Conservation (phyloP, 2,329 filamentous ascomycete species). For the Cladorrhinum sp. region DNA sequence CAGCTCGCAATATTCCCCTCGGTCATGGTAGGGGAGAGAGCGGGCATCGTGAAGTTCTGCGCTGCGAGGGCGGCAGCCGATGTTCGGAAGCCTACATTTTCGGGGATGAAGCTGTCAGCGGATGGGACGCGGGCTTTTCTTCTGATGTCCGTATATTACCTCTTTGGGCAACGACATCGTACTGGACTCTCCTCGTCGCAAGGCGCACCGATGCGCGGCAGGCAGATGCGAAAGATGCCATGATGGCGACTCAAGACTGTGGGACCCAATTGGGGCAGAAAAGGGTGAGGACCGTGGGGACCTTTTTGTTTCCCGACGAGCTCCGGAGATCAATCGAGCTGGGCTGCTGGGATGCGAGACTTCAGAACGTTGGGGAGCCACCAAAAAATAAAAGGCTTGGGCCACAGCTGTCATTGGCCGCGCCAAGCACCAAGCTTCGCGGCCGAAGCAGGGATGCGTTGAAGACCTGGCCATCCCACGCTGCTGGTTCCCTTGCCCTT, state of each 20-base stretch:
- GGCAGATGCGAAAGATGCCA: slow-evolving; percentile 65
- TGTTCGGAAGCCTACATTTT: slow-evolving; percentile 58
- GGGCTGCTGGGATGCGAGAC: neutral
- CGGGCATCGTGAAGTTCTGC: slow-evolving; percentile 88
- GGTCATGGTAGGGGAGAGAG: slow-evolving; percentile 89
- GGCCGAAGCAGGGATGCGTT: neutral
- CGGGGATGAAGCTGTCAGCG: slow-evolving; percentile 1
- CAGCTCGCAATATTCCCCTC: slow-evolving; percentile 84
- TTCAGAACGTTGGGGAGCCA: slow-evolving; percentile 8
- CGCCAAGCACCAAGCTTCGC: slow-evolving; percentile 1
- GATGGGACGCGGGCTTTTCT: slow-evolving; percentile 8
- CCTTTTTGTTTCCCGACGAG: slow-evolving; percentile 10
- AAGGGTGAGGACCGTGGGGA: slow-evolving; percentile 9
- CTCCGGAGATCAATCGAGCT: slow-evolving; percentile 5
- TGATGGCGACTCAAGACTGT: slow-evolving; percentile 35
- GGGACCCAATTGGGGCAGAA: slow-evolving; percentile 14
- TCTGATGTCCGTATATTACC: slow-evolving; percentile 39
- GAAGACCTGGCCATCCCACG: neutral
- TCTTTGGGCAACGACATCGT: slow-evolving; percentile 51
- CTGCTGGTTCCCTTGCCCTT: neutral
- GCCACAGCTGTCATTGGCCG: slow-evolving; percentile 3
- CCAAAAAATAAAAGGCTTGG: slow-evolving; percentile 10
- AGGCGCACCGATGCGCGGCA: slow-evolving; percentile 63
- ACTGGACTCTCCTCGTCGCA: slow-evolving; percentile 51
- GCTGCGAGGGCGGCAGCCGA: slow-evolving; percentile 65